Evolutionary conservation across 2,329 filamentous ascomycete species (phyloP), one percentile per base, ranked within the genome.

Genomic region (Claviceps sp.): DNA sequence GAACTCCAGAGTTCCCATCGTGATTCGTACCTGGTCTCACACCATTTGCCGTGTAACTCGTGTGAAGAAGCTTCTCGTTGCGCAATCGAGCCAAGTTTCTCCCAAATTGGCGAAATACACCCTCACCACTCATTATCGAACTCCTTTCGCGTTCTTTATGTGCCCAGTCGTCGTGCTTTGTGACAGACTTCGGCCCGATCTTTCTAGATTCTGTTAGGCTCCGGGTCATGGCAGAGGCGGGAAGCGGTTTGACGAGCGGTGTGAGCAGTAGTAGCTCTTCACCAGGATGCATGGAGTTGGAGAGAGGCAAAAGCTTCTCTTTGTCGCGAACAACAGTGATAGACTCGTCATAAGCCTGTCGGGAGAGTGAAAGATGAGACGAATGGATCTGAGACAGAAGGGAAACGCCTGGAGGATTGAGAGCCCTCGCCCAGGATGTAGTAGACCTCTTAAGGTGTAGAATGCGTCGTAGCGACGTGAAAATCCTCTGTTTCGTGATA

Each of bases 281-380:
- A 52, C 88, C 86, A 20, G 85, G 79, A 47, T 91, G 84, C 63
- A 96, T 77, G 4, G 87, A 84, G 55, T 84, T 84, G 3, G 87
- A 85, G 5, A 97, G 73, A 1, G 93, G 93, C 3, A 98, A 72
- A 1, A 95, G 71, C 53, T 86, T 82, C 55, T 91, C 86, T 64
- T 88, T 91, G 64, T 98, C 91, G 52, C 90, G 78, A 47, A 97
- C 88, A 23, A 98, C 85, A 0, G 90, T 93, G 54, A 97, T 95
- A 1, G 91, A 96, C 58, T 82, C 84, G 62, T 95, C 90, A 65
- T 97, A 98, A 2, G 89, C 89, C 62, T 80, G 84, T 0, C 82
- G 86, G 0, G 91, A 95, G 5, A 97, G 75, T 5, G 79, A 79
- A 9, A 86, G 82, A 64, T 97, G 91, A 11, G 82, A 80, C 4